These are phyloP conservation scores for Candida labiduridarum DNA, from an alignment of 1,139 yeast genomes.

Conservation along the genomic window DNA sequence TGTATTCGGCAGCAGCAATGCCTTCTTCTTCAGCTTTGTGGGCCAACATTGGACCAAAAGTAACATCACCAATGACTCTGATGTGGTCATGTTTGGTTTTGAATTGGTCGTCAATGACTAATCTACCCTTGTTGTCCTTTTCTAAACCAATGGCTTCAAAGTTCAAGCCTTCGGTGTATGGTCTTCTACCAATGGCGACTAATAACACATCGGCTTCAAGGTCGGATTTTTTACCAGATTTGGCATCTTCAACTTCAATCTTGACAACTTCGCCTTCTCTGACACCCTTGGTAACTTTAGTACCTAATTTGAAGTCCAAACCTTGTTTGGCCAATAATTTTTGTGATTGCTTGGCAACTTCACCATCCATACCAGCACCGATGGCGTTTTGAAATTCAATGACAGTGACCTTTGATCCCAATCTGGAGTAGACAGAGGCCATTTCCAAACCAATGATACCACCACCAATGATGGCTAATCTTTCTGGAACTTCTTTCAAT, in stretches of 20 bases:
- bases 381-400: constrained; percentile 88
- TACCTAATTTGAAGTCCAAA: constrained; percentile 85
- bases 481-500: constrained; percentile 88
- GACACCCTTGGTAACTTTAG: constrained; percentile 86
- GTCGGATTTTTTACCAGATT: constrained; percentile 77
- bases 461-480: constrained; percentile 93
- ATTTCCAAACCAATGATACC: constrained; percentile 99
- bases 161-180: constrained; percentile 87
- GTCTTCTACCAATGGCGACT: constrained; percentile 99
- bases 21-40: constrained; percentile 99
- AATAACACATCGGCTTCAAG: constrained; percentile 89
- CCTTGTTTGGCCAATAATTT: constrained; percentile 95
- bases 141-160: constrained; percentile 90
- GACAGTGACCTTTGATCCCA: constrained; percentile 94
- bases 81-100: constrained; percentile 91
- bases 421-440: constrained; percentile 97
- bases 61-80: constrained; percentile 97
- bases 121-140: constrained; percentile 86
- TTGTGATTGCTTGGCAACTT: constrained; percentile 87
- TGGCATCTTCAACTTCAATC: constrained; percentile 86
- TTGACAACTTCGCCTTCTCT: constrained; percentile 88
- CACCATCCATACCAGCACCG: constrained; percentile 96
- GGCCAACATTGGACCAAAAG: constrained; percentile 99
- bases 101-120: constrained; percentile 92
- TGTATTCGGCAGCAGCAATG: constrained; percentile 95